Evolutionary conservation across 371 early-diverging fungal species (phyloP), one percentile per base, ranked within the genome.

Genomic region (Gilbertella persicaria): DNA sequence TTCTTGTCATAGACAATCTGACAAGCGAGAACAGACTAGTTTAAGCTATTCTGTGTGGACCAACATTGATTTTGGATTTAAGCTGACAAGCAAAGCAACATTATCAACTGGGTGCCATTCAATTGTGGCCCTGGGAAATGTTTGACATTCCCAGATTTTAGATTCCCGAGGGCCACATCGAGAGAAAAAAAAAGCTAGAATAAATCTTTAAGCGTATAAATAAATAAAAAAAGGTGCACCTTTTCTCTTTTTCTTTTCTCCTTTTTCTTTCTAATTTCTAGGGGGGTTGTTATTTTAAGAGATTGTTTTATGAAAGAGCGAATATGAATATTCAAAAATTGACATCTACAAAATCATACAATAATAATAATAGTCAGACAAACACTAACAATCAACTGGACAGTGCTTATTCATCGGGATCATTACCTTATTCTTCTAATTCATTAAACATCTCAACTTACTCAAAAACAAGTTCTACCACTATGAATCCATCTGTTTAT

Each of bases 241-340:
- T 33, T 33, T 5, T 33, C 13, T 9, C 2, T 5, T 33, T 10
- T 3, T 10, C 2, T 33, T 9, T 33, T 33, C 33, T 33, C 13
- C 13, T 33, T 12, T 33, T 13, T 33, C 33, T 9, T 33, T 33
- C 33, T 33, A 9, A 12, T 13, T 33, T n/a, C n/a, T n/a, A n/a
- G n/a, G n/a, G n/a, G n/a, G n/a, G n/a, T 25, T 14, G 10, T 43
- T 43, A 40, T 19, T 12, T 5, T 40, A 20, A 40, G 3, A 16
- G 25, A 25, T 14, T 25, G 25, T 8, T 25, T 7, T 16, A 17
- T 43, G 26, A 43, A 45, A 39, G n/a, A 21, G 46, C n/a, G 26
- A 45, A 39, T 35, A 59, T 59, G 59, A 53, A 59, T 42, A 59
- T 59, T 29, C 47, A 53, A 26, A 53, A 53, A 26, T 46, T 59